A percentile compares a stretch with the other conserved stretches of the same genome.
phyloP scores from a whole-genome alignment of 2,329 filamentous ascomycete species.

The Pestalotiopsis fici region DNA sequence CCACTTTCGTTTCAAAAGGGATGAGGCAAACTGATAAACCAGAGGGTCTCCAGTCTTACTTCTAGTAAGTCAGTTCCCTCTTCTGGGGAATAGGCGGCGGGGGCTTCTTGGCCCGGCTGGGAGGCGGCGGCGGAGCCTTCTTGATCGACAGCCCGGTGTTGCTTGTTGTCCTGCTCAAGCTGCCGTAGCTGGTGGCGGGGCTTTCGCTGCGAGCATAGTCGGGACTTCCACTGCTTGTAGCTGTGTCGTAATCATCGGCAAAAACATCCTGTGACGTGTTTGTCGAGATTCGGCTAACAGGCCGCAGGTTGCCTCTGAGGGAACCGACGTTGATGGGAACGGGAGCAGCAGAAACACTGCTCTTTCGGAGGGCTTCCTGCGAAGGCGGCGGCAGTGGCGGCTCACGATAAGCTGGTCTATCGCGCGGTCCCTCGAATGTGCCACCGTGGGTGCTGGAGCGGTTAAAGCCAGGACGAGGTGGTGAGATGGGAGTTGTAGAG shows the following conservation, averaged over 20 bases:
- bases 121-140: slow-evolving; percentile 48
- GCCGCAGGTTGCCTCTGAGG: slow-evolving; percentile 45
- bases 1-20: neutral
- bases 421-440: slow-evolving; percentile 18
- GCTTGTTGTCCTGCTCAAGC: slow-evolving; percentile 48
- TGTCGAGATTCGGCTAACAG: slow-evolving; percentile 45
- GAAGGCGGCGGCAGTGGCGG: slow-evolving; percentile 24
- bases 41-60: neutral
- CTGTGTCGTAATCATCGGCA: slow-evolving; percentile 50
- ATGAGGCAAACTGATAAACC: neutral
- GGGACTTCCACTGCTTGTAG: slow-evolving; percentile 52
- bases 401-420: slow-evolving; percentile 27
- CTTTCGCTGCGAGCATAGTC: slow-evolving; percentile 54
- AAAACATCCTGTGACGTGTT: slow-evolving; percentile 45
- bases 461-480: slow-evolving; percentile 24
- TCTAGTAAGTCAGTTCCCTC: slow-evolving; percentile 25
- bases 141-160: slow-evolving; percentile 30
- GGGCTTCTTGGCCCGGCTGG: slow-evolving; percentile 54
- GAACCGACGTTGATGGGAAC: slow-evolving; percentile 30
- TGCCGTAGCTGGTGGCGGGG: slow-evolving; percentile 58
- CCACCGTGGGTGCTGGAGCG: slow-evolving; percentile 24
- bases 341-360: neutral
- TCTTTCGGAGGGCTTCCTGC: slow-evolving; percentile 22
- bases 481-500: slow-evolving; percentile 24
- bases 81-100: slow-evolving; percentile 51